These are phyloP conservation scores for Penicillium sumatraense DNA, from an alignment of 2,329 filamentous ascomycete species.

Conservation along the genomic window DNA sequence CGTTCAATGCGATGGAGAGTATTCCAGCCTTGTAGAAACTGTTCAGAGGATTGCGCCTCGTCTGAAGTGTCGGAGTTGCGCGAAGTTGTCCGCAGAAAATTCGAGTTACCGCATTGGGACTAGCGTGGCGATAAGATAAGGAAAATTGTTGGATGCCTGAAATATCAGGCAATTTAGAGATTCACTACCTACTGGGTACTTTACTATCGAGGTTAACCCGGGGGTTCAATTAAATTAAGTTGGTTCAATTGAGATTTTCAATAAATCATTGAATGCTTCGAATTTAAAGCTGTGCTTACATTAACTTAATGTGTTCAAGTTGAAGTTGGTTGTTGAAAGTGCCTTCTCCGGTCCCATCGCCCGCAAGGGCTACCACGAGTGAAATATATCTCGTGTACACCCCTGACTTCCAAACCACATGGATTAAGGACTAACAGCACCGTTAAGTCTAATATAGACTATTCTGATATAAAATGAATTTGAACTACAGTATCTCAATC, in stretches of 20 bases:
- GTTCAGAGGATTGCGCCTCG: conserved; percentile 17
- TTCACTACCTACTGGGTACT: no score
- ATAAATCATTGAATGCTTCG: no score
- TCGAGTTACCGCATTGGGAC: conserved; percentile 21
- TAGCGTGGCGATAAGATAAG: conserved; percentile 31
- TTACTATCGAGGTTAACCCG: no score
- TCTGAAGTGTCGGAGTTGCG: conserved; percentile 17
- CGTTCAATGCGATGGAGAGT: neutral
- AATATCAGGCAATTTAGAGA: neutral
- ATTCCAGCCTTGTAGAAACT: conserved; percentile 15
- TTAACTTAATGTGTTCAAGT: no score
- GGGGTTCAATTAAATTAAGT: no score
- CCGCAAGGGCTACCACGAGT: conserved; percentile 3
- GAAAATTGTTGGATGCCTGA: conserved; percentile 5
- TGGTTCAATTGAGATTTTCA: no score
- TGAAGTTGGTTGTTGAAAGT: no score
- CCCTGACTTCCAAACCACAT: conserved; percentile 3
- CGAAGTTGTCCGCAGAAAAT: conserved; percentile 20
- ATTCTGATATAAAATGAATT: neutral
- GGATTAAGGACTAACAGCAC: neutral
- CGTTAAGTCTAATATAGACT: neutral
- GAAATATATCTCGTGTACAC: conserved; percentile 2
- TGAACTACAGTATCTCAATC: neutral
- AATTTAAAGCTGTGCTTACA: no score
- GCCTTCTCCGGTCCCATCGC: no score